These are phyloP conservation scores for Fusarium pseudograminearum DNA, from an alignment of 2,329 filamentous ascomycete genomes.

Conservation along the genomic window DNA sequence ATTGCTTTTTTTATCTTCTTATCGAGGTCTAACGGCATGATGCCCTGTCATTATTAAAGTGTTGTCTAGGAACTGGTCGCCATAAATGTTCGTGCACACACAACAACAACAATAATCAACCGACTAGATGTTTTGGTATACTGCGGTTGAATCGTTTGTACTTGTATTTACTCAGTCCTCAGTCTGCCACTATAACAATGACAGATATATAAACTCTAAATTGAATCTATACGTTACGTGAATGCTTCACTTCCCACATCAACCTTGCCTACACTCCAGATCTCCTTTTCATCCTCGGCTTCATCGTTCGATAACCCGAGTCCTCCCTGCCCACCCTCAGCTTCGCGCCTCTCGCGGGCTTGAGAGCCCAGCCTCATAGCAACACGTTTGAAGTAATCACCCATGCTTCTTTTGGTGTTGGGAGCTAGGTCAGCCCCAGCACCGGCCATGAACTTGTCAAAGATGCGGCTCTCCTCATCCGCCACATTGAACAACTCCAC, in stretches of 20 bases:
- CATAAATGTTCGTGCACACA: not conserved
- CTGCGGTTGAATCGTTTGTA: not conserved
- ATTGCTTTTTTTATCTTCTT: not conserved
- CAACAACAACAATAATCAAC: not conserved
- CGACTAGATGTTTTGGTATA: not conserved
- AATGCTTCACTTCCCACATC: constrained; percentile 61
- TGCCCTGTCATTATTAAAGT: not conserved
- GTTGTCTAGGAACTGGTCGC: not conserved
- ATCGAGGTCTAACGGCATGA: not conserved
- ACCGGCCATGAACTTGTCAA: constrained; percentile 88
- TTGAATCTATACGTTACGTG: constrained; percentile 13
- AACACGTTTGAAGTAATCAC: constrained; percentile 97
- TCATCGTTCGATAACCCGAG: constrained; percentile 91
- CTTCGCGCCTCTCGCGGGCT: constrained; percentile 88
- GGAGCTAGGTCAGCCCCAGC: constrained; percentile 74
- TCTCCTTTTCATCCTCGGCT: constrained; percentile 91
- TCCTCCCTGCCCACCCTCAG: constrained; percentile 88
- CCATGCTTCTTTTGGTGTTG: constrained; percentile 87
- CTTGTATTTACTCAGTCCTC: not conserved
- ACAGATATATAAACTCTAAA: not conserved
- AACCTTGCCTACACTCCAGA: constrained; percentile 94
- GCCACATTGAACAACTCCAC: constrained; percentile 90
- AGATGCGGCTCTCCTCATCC: constrained; percentile 85
- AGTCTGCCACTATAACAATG: not conserved
- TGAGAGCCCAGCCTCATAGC: constrained; percentile 86